Evolutionary conservation across 78 protist genomes (phyloP), one percentile per base, ranked within the genome.

Genomic region (Isochrysis galbana): DNA sequence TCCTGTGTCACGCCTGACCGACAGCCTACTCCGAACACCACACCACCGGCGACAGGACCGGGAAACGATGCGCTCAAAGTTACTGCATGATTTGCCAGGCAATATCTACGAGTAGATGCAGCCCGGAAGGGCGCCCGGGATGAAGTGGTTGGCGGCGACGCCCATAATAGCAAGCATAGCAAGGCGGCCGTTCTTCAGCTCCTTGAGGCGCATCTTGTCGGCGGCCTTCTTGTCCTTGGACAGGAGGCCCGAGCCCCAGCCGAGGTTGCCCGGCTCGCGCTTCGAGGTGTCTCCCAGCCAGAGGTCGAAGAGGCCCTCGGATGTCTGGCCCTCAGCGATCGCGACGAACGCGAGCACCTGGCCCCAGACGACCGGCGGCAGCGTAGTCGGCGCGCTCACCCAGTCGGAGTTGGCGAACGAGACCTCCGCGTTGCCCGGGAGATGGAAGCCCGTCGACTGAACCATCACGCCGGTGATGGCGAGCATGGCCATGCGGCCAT

Each of bases 151-250:
- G 46, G 29, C 34, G 47, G 46, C 46, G 44, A 77, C 23, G 84
- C 84, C 84, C 32, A 19, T 19, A 32, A 36, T 3, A 3, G 84
- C 84, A 17, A 77, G 5, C 84, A 77, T 77, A n/a, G 84, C 84
- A 23, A 70, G 41, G 42, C 93, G 93, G 41, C 93, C 89, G 93
- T 91, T 84, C 74, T 77, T 91, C 44, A 91, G 89, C 93, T 91
- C 93, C 34, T 55, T 36, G 25, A 91, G 93, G 82, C 47, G 46
- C 84, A 77, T 77, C 84, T 39, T 36, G 10, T 36, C 84, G 26
- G 84, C 84, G 21, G 47, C 84, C 44, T 39, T 39, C 46, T 34
- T 34, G 84, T 77, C 84, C 38, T 72, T 46, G 41, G 61, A 10
- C 39, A 91, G 84, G 32, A 36, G 0, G 46, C 5, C 41, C 69